Evolutionary conservation across 1,284 basidiomycete genomes (phyloP), one percentile per base, ranked within the genome.

Genomic region (Microstroma glucosiphilum): DNA sequence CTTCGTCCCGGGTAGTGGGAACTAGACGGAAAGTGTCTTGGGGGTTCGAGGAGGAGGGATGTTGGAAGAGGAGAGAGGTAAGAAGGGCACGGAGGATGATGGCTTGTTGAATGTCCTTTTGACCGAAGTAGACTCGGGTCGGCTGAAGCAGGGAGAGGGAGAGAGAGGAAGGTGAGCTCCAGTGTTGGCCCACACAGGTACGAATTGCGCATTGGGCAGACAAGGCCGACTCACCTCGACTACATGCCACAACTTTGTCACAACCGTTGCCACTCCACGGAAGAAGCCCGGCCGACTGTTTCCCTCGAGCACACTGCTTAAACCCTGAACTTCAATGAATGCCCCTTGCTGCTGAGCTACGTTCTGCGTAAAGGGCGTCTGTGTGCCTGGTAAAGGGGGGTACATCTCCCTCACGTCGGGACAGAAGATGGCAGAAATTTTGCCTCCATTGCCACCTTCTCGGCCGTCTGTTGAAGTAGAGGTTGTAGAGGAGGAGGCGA

Each of bases 31-130:
- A 62, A 51, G 91, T 77, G 87, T 86, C 15, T 4, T 4, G 6
- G 8, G n/a, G 51, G 13, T 25, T 30, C 91, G 80, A 72, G 86
- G 85, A 82, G 0, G 91, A 66, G 0, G 81, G 94, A 74, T 91
- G 84, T 6, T 88, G 81, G 15, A 92, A 81, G 19, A 94, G 85
- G 1, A 97, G 83, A 79, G 98, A 94, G 40, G 84, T 82, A 58
- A 86, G 85, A 79, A 98, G 84, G n/a, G 89, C 87, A 53, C 89
- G 87, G 23, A 98, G 84, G 21, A 98, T 81, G 8, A 97, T 81
- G 0, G 89, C 91, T 79, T 98, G 94, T 78, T 98, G 94, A 61
- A 98, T 96, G 77, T 98, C 94, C 80, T 98, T 98, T 80, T 97
- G 94, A 0, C 96, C 94, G 74, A 98, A 96, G 80, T 97, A 98